phyloP scores from a whole-genome alignment of 768 basidiomycete genomes.

The Thelephora ganbajun region DNA sequence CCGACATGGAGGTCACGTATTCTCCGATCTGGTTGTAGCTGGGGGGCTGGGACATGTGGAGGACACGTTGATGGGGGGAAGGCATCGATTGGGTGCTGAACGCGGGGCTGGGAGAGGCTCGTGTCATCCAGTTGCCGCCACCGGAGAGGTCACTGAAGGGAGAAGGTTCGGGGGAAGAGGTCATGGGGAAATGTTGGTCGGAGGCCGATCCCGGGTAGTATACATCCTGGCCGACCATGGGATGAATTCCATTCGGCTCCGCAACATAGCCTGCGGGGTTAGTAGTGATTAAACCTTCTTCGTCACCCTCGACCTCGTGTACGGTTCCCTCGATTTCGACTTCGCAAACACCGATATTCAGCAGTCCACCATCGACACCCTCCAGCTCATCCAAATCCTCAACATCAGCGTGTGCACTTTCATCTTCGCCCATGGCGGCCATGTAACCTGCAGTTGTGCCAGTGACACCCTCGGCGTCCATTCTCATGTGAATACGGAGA shows the following conservation, averaged over 20 bases:
- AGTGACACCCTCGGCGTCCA: slow-evolving; percentile 15
- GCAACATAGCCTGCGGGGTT: slow-evolving; percentile 1
- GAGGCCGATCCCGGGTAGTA: slow-evolving; percentile 10
- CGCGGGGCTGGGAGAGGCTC: slow-evolving; percentile 20
- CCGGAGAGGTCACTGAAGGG: slow-evolving; percentile 14
- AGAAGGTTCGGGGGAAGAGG: slow-evolving; percentile 10
- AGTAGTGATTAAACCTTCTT: slow-evolving; percentile 34
- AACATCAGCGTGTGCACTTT: slow-evolving; percentile 18
- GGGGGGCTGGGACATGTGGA: slow-evolving; percentile 15
- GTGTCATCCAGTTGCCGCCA: slow-evolving; percentile 25
- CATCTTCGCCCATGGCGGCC: slow-evolving; percentile 14
- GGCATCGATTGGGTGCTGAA: slow-evolving; percentile 26
- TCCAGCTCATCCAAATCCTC: slow-evolving; percentile 23
- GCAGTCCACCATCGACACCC: slow-evolving; percentile 10
- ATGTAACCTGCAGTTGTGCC: slow-evolving; percentile 15
- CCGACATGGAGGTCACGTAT: slow-evolving; percentile 36
- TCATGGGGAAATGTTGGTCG: slow-evolving; percentile 1
- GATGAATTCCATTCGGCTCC: neutral
- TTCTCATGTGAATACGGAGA: slow-evolving; percentile 59
- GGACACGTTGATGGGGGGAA: slow-evolving; percentile 23
- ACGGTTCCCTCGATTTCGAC: slow-evolving; percentile 44
- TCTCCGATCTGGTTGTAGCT: slow-evolving; percentile 16
- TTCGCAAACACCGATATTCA: slow-evolving; percentile 27
- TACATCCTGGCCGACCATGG: slow-evolving; percentile 8
- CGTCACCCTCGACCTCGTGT: slow-evolving; percentile 41